A percentile compares a stretch with the other conserved stretches of the same genome.
Evolutionary conservation across 2,329 filamentous ascomycete genomes (phyloP).

Genomic region (Chaetoscypha palmicola): DNA sequence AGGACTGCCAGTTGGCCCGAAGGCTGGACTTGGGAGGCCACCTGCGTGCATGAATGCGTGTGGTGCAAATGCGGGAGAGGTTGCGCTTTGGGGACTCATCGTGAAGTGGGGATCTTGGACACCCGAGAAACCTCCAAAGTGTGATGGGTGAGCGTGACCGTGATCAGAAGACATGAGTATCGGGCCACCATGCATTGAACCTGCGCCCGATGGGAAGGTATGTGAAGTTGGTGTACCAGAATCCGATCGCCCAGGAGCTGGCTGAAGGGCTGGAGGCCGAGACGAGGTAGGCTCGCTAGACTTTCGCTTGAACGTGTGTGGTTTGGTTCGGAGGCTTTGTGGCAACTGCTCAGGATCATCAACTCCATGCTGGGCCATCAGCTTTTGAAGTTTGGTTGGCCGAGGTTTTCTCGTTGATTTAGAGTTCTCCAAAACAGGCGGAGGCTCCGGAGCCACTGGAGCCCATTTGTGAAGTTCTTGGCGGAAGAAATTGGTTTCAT

Average conservation of each 20-base stretch:
- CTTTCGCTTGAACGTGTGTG: slow-evolving; percentile 30
- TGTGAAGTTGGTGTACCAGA: slow-evolving; percentile 28
- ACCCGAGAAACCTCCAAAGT: slow-evolving; percentile 19
- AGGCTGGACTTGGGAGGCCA: slow-evolving; percentile 19
- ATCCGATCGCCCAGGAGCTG: slow-evolving; percentile 28
- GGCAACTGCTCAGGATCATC: slow-evolving; percentile 87
- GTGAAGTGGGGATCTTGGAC: slow-evolving; percentile 24
- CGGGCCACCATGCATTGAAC: slow-evolving; percentile 22
- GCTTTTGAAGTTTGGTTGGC: slow-evolving; percentile 93
- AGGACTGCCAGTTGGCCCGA: slow-evolving; percentile 15
- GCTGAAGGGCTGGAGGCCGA: slow-evolving; percentile 26
- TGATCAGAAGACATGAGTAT: slow-evolving; percentile 22
- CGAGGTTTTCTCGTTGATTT: slow-evolving; percentile 91
- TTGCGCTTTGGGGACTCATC: slow-evolving; percentile 17
- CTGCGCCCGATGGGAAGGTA: slow-evolving; percentile 17
- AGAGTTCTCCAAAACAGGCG: slow-evolving; percentile 79
- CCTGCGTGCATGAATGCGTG: slow-evolving; percentile 26
- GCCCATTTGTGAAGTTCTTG: slow-evolving; percentile 94
- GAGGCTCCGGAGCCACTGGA: slow-evolving; percentile 78
- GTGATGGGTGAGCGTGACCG: slow-evolving; percentile 25
- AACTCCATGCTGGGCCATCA: slow-evolving; percentile 82
- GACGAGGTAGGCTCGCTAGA: slow-evolving; percentile 27
- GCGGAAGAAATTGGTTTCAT: slow-evolving; percentile 96
- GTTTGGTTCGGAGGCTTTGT: slow-evolving; percentile 45
- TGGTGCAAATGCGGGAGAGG: slow-evolving; percentile 28